phyloP scores from a whole-genome alignment of 2,329 filamentous ascomycete genomes.

The Fusarium xyrophilum region DNA sequence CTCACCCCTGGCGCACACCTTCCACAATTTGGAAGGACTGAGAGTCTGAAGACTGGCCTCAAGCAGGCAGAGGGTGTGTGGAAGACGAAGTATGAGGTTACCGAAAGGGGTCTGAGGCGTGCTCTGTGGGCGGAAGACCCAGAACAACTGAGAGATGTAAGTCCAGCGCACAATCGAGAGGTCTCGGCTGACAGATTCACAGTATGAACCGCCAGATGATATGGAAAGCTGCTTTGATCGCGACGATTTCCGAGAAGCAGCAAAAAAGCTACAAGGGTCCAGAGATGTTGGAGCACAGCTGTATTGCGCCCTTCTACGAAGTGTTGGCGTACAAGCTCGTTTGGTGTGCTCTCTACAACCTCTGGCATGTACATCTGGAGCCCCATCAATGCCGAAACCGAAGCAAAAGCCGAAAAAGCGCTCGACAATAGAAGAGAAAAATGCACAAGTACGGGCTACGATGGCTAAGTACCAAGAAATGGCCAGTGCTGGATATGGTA shows the following conservation, averaged over 20 bases:
- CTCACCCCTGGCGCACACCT: constrained; percentile 72
- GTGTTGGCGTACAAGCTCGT: constrained; percentile 80
- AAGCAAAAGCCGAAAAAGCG: constrained; percentile 40
- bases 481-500: constrained; percentile 39
- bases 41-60: constrained; percentile 81
- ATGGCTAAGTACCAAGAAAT: constrained; percentile 51
- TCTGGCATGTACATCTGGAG: constrained; percentile 69
- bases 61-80: constrained; percentile 72
- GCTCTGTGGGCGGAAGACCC: constrained; percentile 77
- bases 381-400: constrained; percentile 56
- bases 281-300: constrained; percentile 89
- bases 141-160: constrained; percentile 65
- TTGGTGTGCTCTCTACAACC: constrained; percentile 91
- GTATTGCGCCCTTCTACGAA: constrained; percentile 85
- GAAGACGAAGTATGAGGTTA: constrained; percentile 72
- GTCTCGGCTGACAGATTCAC: constrained; percentile 30
- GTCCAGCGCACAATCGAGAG: constrained; percentile 27
- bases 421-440: constrained; percentile 43
- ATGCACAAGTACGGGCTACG: constrained; percentile 49
- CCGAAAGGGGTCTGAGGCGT: constrained; percentile 71
- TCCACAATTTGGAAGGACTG: constrained; percentile 77
- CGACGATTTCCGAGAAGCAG: constrained; percentile 75
- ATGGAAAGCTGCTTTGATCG: constrained; percentile 73
- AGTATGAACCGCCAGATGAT: constrained; percentile 66
- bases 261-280: constrained; percentile 75